Percentiles rank a stretch among this genome's conserved stretches.
These are phyloP conservation scores for Naganishia randhawae DNA, from an alignment of 768 basidiomycete genomes.

Conservation along the genomic window DNA sequence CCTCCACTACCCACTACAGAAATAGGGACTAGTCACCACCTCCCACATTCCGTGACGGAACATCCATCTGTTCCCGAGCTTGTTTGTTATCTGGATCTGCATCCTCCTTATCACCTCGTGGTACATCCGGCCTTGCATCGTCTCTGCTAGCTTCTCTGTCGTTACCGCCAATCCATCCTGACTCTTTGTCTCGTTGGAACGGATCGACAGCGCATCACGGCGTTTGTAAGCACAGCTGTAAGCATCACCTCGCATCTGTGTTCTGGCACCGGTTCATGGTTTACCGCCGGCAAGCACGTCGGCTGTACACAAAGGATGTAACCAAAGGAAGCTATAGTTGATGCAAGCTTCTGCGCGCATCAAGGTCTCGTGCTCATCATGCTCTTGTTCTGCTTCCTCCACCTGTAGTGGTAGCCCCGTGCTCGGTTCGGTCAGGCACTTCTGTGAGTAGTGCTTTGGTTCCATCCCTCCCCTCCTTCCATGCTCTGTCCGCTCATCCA, in stretches of 20 bases:
- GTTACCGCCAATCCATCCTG: not conserved
- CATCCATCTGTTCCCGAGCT: constrained; percentile 11
- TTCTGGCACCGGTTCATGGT: too few species aligned
- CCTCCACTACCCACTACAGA: not conserved
- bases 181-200: not conserved
- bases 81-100: not conserved
- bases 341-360: not conserved
- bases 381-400: not conserved
- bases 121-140: not conserved
- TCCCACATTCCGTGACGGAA: not conserved
- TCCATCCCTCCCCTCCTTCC: not conserved
- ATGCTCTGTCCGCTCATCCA: not conserved
- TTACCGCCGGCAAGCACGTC: too few species aligned
- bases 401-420: not conserved
- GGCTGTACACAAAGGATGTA: not conserved
- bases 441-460: not conserved
- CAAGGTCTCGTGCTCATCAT: not conserved
- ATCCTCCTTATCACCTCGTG: constrained; percentile 19
- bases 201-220: not conserved
- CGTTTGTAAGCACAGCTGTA: not conserved
- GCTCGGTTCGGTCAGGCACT: constrained; percentile 1
- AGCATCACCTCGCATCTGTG: not conserved
- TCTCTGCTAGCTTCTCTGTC: too few species aligned
- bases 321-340: not conserved
- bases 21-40: constrained; percentile 7